A percentile compares a stretch with the other conserved stretches of the same genome.
These are phyloP conservation scores for Microbotryum lychnidis-dioicae DNA, from an alignment of 1,284 basidiomycete species.

Conservation along the genomic window DNA sequence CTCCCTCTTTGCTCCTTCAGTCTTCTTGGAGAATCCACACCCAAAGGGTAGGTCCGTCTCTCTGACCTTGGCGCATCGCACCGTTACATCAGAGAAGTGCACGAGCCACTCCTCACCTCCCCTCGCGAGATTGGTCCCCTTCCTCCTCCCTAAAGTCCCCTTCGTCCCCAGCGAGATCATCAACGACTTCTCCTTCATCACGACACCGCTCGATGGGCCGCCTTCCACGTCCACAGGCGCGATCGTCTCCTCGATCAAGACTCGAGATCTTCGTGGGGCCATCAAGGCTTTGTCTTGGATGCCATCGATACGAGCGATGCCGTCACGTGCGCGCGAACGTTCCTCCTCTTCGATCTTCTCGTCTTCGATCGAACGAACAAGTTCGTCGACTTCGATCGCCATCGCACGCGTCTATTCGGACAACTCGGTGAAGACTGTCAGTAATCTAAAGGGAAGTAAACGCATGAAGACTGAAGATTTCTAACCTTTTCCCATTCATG, in stretches of 20 bases:
- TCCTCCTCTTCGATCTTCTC: conserved; percentile 95
- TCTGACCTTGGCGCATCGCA: conserved; percentile 82
- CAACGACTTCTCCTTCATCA: too few species aligned
- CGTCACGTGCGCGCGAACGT: conserved; percentile 58
- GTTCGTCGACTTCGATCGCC: conserved; percentile 92
- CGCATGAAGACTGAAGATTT: background rate
- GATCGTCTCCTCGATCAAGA: conserved; percentile 68
- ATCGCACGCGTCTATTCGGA: conserved; percentile 54
- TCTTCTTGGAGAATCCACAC: conserved; percentile 14
- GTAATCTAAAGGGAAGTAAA: conserved; percentile 46
- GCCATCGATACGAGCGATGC: conserved; percentile 90
- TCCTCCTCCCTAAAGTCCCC: conserved; percentile 52
- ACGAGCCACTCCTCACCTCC: conserved; percentile 79
- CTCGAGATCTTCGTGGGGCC: conserved; percentile 74
- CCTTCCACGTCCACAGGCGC: conserved; percentile 33
- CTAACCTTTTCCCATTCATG: conserved; percentile 78
- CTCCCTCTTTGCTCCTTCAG: conserved; percentile 25
- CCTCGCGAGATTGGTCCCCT: conserved; percentile 60
- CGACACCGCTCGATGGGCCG: too few species aligned
- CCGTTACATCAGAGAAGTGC: conserved; percentile 86
- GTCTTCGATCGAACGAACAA: conserved; percentile 92
- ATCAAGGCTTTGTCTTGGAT: conserved; percentile 73
- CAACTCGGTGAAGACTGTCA: background rate
- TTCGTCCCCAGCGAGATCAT: background rate
- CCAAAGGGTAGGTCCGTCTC: conserved; percentile 60